phyloP scores from a whole-genome alignment of 345 rosid genomes.

The Nasturtium officinale region DNA sequence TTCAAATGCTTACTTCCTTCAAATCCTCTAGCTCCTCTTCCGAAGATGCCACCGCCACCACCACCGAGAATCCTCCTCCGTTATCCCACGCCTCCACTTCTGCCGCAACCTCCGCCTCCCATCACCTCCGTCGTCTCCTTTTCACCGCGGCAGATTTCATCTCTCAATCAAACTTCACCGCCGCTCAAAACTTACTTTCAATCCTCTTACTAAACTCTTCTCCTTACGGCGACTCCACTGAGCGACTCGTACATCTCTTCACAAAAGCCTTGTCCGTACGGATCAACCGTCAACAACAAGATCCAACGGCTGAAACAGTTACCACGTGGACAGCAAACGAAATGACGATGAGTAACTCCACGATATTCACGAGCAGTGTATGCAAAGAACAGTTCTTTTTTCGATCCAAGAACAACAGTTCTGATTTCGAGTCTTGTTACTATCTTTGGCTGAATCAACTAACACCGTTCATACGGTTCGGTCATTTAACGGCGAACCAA shows the following conservation, averaged over 20 bases:
- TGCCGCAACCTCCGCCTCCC: constrained; percentile 33
- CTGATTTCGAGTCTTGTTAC: constrained; percentile 66
- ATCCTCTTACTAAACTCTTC: constrained; percentile 61
- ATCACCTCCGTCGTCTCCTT: constrained; percentile 73
- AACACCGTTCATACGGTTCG: constrained; percentile 83
- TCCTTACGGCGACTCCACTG: constrained; percentile 78
- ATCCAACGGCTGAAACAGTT: constrained; percentile 19
- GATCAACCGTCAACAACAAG: constrained; percentile 49
- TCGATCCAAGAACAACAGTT: constrained; percentile 37
- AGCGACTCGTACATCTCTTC: constrained; percentile 74
- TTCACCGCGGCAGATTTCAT: constrained; percentile 68
- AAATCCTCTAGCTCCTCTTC: constrained; percentile 47
- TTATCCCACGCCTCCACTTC: constrained; percentile 38
- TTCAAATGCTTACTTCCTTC: constrained; percentile 43
- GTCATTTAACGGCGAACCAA: constrained; percentile 93
- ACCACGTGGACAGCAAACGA: constrained; percentile 35
- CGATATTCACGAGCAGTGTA: constrained; percentile 42
- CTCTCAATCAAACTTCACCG: constrained; percentile 69
- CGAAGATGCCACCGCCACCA: constrained; percentile 37
- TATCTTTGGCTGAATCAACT: constrained; percentile 76
- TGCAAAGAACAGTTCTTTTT: constrained; percentile 46
- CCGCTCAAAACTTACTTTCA: constrained; percentile 69
- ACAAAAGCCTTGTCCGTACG: constrained; percentile 76
- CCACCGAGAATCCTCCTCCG: constrained; percentile 35
- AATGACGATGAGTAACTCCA: constrained; percentile 30